Percentiles rank a stretch among this genome's conserved stretches.
phyloP scores from a whole-genome alignment of 2,329 filamentous ascomycete species.

The Pseudocercospora macadamiae region DNA sequence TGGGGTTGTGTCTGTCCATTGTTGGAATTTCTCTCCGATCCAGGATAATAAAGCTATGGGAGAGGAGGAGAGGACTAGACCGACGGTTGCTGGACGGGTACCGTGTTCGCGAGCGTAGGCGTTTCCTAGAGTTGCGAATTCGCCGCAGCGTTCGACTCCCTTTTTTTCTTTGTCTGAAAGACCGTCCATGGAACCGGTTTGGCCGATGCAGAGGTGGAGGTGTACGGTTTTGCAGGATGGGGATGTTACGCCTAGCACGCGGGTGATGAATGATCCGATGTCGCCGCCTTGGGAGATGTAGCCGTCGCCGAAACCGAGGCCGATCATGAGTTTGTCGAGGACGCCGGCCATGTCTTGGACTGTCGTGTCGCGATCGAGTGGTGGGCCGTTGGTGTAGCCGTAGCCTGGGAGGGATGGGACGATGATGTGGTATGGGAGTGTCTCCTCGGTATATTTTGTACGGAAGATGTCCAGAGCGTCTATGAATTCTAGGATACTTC shows the following conservation, averaged over 20 bases:
- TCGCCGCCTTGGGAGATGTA: conserved; percentile 64
- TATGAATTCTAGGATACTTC: conserved; percentile 59
- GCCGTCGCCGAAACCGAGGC: conserved; percentile 55
- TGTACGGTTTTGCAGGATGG: conserved; percentile 53
- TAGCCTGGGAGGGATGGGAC: conserved; percentile 61
- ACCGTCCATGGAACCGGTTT: conserved; percentile 13
- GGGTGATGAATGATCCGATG: conserved; percentile 51
- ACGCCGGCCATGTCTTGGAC: conserved; percentile 46
- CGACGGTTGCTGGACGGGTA: conserved; percentile 59
- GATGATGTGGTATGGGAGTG: conserved; percentile 61
- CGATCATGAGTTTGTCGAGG: conserved; percentile 56
- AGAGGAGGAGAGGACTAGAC: conserved; percentile 55
- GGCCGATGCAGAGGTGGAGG: conserved; percentile 26
- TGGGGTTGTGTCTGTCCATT: conserved; percentile 54
- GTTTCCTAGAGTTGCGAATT: conserved; percentile 41
- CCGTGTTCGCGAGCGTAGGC: conserved; percentile 58
- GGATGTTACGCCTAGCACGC: conserved; percentile 47
- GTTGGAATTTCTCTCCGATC: conserved; percentile 61
- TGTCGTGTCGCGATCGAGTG: conserved; percentile 50
- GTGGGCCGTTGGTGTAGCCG: conserved; percentile 53
- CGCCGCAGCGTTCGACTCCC: conserved; percentile 26
- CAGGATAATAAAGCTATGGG: conserved; percentile 61
- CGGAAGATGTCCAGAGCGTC: conserved; percentile 52
- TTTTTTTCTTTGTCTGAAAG: conserved; percentile 28
- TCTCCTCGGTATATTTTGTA: conserved; percentile 53